Evolutionary conservation across 148 eudicot species (phyloP), one percentile per base, ranked within the genome.

Genomic region (Beta vulgaris): DNA sequence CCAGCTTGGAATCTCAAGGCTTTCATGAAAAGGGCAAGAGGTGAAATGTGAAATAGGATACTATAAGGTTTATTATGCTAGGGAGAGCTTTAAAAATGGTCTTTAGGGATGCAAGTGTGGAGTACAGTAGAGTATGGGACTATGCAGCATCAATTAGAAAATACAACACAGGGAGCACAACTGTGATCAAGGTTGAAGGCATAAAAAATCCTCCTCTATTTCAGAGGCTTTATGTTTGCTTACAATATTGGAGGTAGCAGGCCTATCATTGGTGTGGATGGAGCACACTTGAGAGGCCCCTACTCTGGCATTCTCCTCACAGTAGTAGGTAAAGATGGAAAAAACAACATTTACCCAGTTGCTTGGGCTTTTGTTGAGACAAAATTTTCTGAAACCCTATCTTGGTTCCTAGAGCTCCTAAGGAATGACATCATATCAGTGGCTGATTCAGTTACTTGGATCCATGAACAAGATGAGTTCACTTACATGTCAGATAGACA

Each of bases 301-400:
- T 39, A 39, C 9, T 10, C 69, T 28, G 69, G 42, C 6, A 5
- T 34, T 3, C 7, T 64, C 4, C 11, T 64, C 3, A n/a, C 44
- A 15, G 65, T 35, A 2, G 61, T 62, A 9, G 40, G 39, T 3
- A 62, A 29, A 62, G 36, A 62, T 29, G 67, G 67, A 9, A n/a
- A n/a, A n/a, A 62, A 62, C n/a, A 25, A 62, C 39, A 62, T 62
- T 0, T 62, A 3, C 35, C 67, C 26, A 34, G 65, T 64, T 10
- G 42, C 69, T 28, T 64, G 44, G 69, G 69, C 69, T 14, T 25
- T 64, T 25, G 69, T 37, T 36, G n/a, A n/a, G n/a, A n/a, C n/a
- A n/a, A n/a, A n/a, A n/a, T n/a, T n/a, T n/a, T n/a, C n/a, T n/a
- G n/a, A n/a, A n/a, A n/a, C n/a, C n/a, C n/a, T n/a, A n/a, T n/a